Evolutionary conservation across 2,329 filamentous ascomycete genomes (phyloP).

Genomic region (Penicillium sp.): DNA sequence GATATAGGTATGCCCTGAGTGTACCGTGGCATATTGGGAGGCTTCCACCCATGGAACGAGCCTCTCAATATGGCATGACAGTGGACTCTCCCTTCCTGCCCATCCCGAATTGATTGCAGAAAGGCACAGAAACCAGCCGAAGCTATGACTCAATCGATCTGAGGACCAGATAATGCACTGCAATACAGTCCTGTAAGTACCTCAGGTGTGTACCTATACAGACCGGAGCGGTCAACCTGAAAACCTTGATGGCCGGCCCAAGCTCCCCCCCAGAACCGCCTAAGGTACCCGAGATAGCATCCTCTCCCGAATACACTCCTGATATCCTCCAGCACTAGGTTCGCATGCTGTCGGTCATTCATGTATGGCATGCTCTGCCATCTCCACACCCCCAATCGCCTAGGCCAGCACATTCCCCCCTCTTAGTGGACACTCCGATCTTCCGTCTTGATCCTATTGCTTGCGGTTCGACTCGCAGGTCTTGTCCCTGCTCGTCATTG

Average conservation of each 20-base stretch:
- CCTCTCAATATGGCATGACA: neutral
- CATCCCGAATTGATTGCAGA: neutral
- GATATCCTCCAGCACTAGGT: too few relatives aligned
- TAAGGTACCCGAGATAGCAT: neutral
- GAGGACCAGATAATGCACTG: too few relatives aligned
- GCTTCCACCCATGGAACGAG: neutral
- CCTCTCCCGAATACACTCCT: too few relatives aligned
- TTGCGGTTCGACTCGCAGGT: neutral
- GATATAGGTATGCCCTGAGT: too few relatives aligned
- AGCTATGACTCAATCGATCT: neutral
- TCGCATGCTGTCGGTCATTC: neutral
- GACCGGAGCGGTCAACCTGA: conserved; percentile 1
- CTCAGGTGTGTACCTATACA: too few relatives aligned
- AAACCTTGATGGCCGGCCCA: neutral
- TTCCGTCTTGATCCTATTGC: conserved; percentile 5
- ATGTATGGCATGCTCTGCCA: neutral
- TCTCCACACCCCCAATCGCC: neutral
- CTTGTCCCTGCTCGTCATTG: neutral
- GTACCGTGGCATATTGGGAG: too few relatives aligned
- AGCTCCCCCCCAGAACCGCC: conserved; percentile 1
- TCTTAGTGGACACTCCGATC: conserved; percentile 3
- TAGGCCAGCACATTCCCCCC: neutral
- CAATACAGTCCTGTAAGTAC: too few relatives aligned
- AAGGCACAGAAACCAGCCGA: neutral
- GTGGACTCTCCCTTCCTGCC: neutral